phyloP scores from a whole-genome alignment of 2,329 filamentous ascomycete species.

The Paracorniculantispora psalliotae region DNA sequence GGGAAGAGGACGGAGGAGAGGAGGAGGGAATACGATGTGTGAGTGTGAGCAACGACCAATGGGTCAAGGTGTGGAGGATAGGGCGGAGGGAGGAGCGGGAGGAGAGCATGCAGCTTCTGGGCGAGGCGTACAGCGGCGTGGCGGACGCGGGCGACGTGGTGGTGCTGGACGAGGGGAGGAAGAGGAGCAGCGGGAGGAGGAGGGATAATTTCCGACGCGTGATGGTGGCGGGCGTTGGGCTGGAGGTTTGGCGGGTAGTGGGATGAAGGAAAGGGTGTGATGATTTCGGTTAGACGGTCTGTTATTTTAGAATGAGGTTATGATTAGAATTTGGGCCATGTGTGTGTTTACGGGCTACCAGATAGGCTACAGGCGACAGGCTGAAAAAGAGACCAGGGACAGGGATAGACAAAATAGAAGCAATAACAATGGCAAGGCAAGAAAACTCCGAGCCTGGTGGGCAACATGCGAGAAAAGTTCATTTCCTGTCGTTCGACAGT shows the following conservation, averaged over 20 bases:
- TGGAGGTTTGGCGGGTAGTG: slow-evolving; percentile 38
- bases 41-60: slow-evolving; percentile 57
- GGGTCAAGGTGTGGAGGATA: slow-evolving; percentile 50
- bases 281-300: neutral
- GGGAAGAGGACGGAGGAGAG: slow-evolving; percentile 14
- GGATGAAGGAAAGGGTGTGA: neutral
- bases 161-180: slow-evolving; percentile 24
- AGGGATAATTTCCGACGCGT: slow-evolving; percentile 17
- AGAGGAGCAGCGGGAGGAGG: neutral
- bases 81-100: slow-evolving; percentile 15
- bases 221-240: slow-evolving; percentile 41
- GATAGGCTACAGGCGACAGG: no score
- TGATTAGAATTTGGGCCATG: neutral
- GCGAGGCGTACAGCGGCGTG: slow-evolving; percentile 52
- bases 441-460: no score
- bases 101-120: slow-evolving; percentile 34
- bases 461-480: no score
- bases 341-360: no score
- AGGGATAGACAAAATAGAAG: no score
- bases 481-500: no score
- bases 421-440: no score
- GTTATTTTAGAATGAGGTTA: neutral
- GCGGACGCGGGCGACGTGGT: slow-evolving; percentile 54
- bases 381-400: neutral
- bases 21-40: slow-evolving; percentile 28